Evolutionary conservation across 2,329 filamentous ascomycete genomes (phyloP), one percentile per base, ranked within the genome.

Genomic region (Penicillium corylophilum): DNA sequence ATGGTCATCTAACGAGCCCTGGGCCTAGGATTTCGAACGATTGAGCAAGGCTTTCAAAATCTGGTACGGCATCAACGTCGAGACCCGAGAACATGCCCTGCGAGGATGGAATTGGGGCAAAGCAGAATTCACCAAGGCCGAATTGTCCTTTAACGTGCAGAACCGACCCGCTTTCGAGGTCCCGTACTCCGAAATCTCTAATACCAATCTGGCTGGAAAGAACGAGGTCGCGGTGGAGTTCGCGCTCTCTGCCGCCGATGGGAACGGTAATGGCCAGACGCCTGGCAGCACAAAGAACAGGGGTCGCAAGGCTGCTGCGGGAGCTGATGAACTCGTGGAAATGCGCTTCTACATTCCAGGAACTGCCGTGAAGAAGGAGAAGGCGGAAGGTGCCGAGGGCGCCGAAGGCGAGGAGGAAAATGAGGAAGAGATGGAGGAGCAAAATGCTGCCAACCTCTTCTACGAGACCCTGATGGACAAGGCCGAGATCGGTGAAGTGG

Each of bases 61-160:
- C 67, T 97, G 93, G 90, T 99, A 97, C 76, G 94, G 90, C 75
- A 88, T 94, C 66, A 91, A 86, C 65, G 82, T 99, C 53, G 92
- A 97, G 71, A 89, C 84, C 71, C 90, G 90, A 73, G 94, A 99
- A 74, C 94, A 97, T 73, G 91, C 94, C 22, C 79, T 99, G 53
- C 86, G 94, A 63, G 94, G 94, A 50, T 99, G 94, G 94, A 99
- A 99, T 72, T 99, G 94, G 95, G 94, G 94, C 66, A 99, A 97
- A 76, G 90, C 90, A 59, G 94, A 99, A 66, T 96, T 99, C 70
- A 87, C 88, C 55, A 96, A 97, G 75, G 88, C 91, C 48, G 94
- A 99, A 77, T 83, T 99, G 50, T 84, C 89, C 26, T 99, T 99
- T 80, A 97, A 92, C 71, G 94, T 99, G 33, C 91, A 95, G 70